These are phyloP conservation scores for Candida odintsovae DNA, from an alignment of 805 yeast genomes.

Conservation along the genomic window DNA sequence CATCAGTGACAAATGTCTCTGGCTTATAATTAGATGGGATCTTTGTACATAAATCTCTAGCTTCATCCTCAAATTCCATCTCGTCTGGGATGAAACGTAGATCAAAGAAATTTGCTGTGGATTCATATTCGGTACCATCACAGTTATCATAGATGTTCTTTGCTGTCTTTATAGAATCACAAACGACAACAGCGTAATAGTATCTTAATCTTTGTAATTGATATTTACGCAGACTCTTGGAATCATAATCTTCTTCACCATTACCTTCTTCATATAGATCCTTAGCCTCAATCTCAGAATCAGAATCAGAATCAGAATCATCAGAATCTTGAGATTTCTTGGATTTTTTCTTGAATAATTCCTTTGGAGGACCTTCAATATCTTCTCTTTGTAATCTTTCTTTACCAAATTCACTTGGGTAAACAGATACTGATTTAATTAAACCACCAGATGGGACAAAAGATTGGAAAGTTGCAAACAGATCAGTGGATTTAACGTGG, in stretches of 20 bases:
- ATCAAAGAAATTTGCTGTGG: conserved; percentile 92
- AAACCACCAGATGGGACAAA: conserved; percentile 76
- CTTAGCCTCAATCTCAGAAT: conserved; percentile 56
- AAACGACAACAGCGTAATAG: conserved; percentile 84
- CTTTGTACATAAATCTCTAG: conserved; percentile 66
- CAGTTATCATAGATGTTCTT: conserved; percentile 73
- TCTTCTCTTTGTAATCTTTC: conserved; percentile 88
- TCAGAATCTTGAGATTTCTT: conserved; percentile 34
- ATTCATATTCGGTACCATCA: conserved; percentile 94
- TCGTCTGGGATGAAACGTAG: conserved; percentile 90
- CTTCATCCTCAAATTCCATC: conserved; percentile 76
- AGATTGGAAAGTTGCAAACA: conserved; percentile 82
- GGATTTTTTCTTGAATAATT: conserved; percentile 53
- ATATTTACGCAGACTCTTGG: conserved; percentile 77
- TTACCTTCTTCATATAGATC: conserved; percentile 74
- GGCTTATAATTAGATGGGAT: conserved; percentile 82
- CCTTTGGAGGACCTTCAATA: conserved; percentile 86
- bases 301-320: conserved; percentile 47
- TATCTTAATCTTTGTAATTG: conserved; percentile 91
- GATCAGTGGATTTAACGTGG: conserved; percentile 77
- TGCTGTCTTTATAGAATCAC: conserved; percentile 72
- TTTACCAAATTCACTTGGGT: conserved; percentile 90
- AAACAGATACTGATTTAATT: conserved; percentile 64
- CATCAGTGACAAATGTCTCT: conserved; percentile 79
- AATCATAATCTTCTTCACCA: conserved; percentile 79